Base-by-base conservation (phyloP, 2,329 filamentous ascomycete genomes). In the Venturia carpophila region DNA sequence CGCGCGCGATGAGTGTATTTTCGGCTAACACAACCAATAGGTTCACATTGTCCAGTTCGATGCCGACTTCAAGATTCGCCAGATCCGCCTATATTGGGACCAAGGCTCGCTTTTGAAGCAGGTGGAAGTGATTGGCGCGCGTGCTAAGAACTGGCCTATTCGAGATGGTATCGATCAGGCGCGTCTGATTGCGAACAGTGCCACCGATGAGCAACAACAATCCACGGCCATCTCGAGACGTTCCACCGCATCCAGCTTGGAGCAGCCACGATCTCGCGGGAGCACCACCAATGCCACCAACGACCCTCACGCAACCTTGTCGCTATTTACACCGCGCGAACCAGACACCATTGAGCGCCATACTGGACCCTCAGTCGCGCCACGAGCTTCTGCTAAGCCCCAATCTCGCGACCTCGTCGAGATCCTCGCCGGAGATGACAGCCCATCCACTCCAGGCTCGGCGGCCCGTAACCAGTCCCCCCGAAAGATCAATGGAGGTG, bases 81-180 rank as follows among this genome's bases (percentile, higher is more conserved):
- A 94, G 75, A 90, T 97, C 69, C 90, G 93, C 70, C 85, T 93
- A 70, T 91, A 89, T 75, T 99, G 94, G 94, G 94, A 99, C 75
- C 94, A 99, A 77, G 92, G 87, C 67, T 89, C 91, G 64, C 84
- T 99, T 49, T 84, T 99, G 69, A 97, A 94, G 79, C 89, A 96
- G 76, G 84, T 97, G 68, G 92, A 97, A 68, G 87, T 97, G 65
- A 97, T 99, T 76, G 93, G 94, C 71, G 88, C 87, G 73, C 88
- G 89, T 64, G 91, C 90, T 65, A 90, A 89, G 75, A 96, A 94
- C 78, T 99, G 94, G 94, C 94, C 94, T 64, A 95, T 99, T 73
- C 86, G 87, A 70, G 92, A 96, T 74, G 89, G 88, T 73, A 85
- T 85, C 71, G 92, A 96, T 64, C 92, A 97, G 79, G 82, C 88